These are phyloP conservation scores for Misopates orontium DNA, from an alignment of 257 asterid species.

Conservation along the genomic window DNA sequence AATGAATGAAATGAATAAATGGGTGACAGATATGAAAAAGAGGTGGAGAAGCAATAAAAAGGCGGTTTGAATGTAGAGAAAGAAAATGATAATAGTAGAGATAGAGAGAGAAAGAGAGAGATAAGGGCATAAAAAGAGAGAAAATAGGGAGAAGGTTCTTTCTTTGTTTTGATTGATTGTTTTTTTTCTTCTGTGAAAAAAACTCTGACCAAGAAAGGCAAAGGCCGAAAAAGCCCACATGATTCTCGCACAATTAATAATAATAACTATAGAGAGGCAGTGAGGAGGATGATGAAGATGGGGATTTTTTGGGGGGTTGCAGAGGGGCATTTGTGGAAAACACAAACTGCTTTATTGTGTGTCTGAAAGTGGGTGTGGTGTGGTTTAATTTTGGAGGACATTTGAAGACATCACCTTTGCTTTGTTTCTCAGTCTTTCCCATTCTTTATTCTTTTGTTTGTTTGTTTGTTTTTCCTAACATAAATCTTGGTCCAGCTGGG, in stretches of 20 bases:
- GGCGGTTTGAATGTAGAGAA: constrained; percentile 28
- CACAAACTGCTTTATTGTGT: constrained; percentile 26
- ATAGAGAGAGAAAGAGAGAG: constrained; percentile 20
- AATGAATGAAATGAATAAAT: constrained; percentile 25
- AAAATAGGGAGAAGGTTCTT: constrained; percentile 46
- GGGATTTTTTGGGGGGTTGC: constrained; percentile 51
- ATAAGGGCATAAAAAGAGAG: constrained; percentile 27
- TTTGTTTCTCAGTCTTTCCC: constrained; percentile 17
- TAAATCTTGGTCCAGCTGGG: constrained; percentile 39
- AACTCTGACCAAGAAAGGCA: constrained; percentile 74
- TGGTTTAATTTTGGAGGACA: constrained; percentile 36
- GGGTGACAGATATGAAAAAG: constrained; percentile 32
- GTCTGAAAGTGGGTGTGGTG: constrained; percentile 25
- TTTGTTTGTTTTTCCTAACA: constrained; percentile 15
- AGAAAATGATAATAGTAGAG: constrained; percentile 29
- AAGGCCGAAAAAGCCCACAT: constrained; percentile 80
- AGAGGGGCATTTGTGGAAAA: constrained; percentile 80
- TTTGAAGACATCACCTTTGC: constrained; percentile 32
- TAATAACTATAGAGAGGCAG: constrained; percentile 38
- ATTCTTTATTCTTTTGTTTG: constrained; percentile 1
- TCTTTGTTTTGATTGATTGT: constrained; percentile 50
- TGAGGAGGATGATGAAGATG: constrained; percentile 51
- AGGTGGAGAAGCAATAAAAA: constrained; percentile 35
- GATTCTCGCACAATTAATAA: constrained; percentile 34
- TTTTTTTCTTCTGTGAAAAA: constrained; percentile 55